Base-by-base conservation (phyloP, 2,329 filamentous ascomycete genomes). In the Aureobasidium namibiae region DNA sequence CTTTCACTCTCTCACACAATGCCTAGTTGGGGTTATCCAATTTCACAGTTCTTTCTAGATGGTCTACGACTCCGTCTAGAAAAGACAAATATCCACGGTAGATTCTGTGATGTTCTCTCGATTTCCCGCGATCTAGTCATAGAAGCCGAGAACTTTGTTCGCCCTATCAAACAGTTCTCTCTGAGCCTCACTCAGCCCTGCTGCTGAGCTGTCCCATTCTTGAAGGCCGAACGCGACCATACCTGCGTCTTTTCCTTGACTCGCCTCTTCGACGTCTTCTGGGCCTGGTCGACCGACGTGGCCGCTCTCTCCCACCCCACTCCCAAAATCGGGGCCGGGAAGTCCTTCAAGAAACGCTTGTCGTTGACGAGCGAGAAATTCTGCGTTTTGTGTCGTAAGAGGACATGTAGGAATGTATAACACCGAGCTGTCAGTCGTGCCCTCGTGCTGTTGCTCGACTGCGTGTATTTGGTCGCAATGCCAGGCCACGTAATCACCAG, bases 371-470 rank as follows among this genome's bases (percentile, higher is more conserved):
- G 74, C 78, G 1, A 92, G 76, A 68, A 92, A 94, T 23, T 81
- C 73, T 0, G 87, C 85, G 66, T 94, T 96, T 39, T 78, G 74
- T 56, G 86, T 82, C 0, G 90, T 95, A 31, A 90, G 79, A 0
- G 92, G 91, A 58, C 89, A 94, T 0, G 89, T 86, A 0, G 92
- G 91, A 59, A 96, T 95, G 67, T 96, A 96, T 61, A 96, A 68
- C 0, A 96, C 92, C 65, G 86, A 91, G 0, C 88, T 90, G 71
- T 96, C 92, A 0, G 76, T 72, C 1, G 74, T 78, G 1, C 92
- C 92, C 1, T 72, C 73, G 69, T 96, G 92, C 1, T 85, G 78
- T 64, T 83, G 86, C 74, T 96, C 92, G 0, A 96, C 92, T 0
- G 90, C 84, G 69, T 96, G 92, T 9, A 50, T 50, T n/a, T 50